phyloP scores from a whole-genome alignment of 148 eudicot genomes.

The Linanthus parryae region DNA sequence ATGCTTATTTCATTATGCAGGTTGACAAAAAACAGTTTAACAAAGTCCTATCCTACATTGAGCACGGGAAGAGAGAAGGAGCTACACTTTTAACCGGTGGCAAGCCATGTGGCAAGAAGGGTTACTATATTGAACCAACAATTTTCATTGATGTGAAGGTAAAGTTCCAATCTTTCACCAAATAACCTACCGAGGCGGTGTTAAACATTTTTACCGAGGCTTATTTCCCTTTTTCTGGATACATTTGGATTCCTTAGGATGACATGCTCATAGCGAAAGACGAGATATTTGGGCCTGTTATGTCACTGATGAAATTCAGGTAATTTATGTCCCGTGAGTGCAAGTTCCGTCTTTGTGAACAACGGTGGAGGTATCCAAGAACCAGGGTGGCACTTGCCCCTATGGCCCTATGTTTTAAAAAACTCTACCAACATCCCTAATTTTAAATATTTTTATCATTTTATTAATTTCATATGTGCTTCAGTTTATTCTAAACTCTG shows the following conservation, averaged over 20 bases:
- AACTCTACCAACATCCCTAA: too few relatives aligned
- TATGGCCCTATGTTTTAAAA: too few relatives aligned
- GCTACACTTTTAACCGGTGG: conserved; percentile 69
- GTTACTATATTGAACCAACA: conserved; percentile 64
- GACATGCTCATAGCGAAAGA: conserved; percentile 71
- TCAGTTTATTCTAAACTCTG: too few relatives aligned
- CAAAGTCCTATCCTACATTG: conserved; percentile 53
- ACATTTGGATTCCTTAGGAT: conserved; percentile 39
- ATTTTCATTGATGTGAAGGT: conserved; percentile 65
- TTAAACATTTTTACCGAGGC: not conserved
- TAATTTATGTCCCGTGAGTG: conserved; percentile 19
- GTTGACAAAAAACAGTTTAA: conserved; percentile 51
- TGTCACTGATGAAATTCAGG: conserved; percentile 80
- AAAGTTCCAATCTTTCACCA: conserved; percentile 1
- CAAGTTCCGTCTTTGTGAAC: not conserved
- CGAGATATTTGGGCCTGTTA: conserved; percentile 88
- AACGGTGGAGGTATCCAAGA: not conserved
- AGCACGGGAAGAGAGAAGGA: conserved; percentile 58
- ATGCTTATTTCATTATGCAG: conserved; percentile 22
- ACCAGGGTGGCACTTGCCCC: not conserved
- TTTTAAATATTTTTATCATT: too few relatives aligned
- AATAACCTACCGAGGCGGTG: not conserved
- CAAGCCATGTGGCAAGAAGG: conserved; percentile 39
- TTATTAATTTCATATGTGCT: too few relatives aligned
- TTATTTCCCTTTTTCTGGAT: not conserved